Percentiles rank a stretch among this genome's conserved stretches.
Conservation (phyloP, 495 filamentous ascomycete species). For the Tricharina praecox region DNA sequence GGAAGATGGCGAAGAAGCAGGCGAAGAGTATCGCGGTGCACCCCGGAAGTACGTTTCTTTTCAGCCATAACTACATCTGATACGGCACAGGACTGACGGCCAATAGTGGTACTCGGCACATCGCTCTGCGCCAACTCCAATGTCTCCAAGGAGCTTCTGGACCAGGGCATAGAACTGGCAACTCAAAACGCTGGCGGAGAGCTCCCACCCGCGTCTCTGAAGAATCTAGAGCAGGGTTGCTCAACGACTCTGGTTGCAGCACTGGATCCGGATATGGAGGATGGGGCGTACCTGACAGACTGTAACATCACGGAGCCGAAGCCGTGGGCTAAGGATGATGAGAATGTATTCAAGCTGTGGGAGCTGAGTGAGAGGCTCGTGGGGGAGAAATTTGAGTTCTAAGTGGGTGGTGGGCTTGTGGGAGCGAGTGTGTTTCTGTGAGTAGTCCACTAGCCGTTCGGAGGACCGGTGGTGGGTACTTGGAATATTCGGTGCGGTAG, state of each 20-base stretch:
- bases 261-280: neutral
- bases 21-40: constrained; percentile 1
- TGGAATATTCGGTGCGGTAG: too few relatives aligned
- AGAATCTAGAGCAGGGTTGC: constrained; percentile 32
- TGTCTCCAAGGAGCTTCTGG: neutral
- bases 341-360: constrained; percentile 31
- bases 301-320: constrained; percentile 23
- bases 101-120: too few relatives aligned
- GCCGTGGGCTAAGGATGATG: constrained; percentile 27
- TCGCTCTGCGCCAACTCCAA: too few relatives aligned
- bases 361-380: constrained; percentile 30
- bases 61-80: too few relatives aligned
- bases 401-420: too few relatives aligned
- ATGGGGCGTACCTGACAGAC: constrained; percentile 24
- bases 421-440: too few relatives aligned
- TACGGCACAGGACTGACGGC: too few relatives aligned
- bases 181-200: neutral
- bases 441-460: too few relatives aligned
- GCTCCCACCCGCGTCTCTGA: constrained; percentile 5
- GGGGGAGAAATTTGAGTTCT: constrained; percentile 24
- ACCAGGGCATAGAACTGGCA: neutral
- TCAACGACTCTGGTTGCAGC: constrained; percentile 31
- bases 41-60: neutral
- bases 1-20: neutral
- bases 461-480: too few relatives aligned